Base-by-base conservation (phyloP, 495 filamentous ascomycete genomes). In the Penicillium dipodomyicola region DNA sequence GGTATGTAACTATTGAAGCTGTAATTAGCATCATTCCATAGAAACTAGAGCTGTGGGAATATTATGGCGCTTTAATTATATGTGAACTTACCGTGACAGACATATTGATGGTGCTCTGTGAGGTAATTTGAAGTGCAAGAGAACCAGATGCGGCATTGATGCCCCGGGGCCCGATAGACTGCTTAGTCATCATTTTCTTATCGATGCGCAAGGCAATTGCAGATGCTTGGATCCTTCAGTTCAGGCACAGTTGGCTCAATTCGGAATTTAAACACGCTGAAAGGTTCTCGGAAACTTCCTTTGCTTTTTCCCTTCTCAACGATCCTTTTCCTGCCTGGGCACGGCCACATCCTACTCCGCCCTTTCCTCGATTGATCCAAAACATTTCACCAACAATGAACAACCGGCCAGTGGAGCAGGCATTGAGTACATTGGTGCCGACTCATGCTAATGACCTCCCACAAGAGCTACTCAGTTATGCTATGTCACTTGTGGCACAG, bases 401-500 rank as follows among this genome's bases (percentile, higher is more conserved):
- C 49, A 76, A 87, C 63, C 81, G 84, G 65, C 83, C 86, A 40
- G 80, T 92, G 27, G 87, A 94, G 58, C 87, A 91, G 65, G 84
- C 86, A 4, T 78, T 97, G 33, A 81, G 79, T 9, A 87, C 84
- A 32, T 78, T 97, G 12, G 71, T 98, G 12, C 94, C 94, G 3
- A 88, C 88, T 0, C 82, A 92, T 65, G 85, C 80, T 51, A 81
- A 82, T 20, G 78, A 86, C 15, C 71, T 96, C 2, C 94, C 94
- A 0, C 74, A 77, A 32, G 84, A 89, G 43, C 87, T 98, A 14
- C 62, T 90, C 29, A 84, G 90, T 46, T 80, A 96, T 14, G 86
- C 94, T 1, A 73, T 80, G 48, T 92, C 90, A 15, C 81, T 97
- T 11, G 83, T 97, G 33, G 88, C 91, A 23, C 93, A 96, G 65